These are phyloP conservation scores for Bolboschoenus planiculmis DNA, from an alignment of 176 grass and related monocot genomes.

Conservation along the genomic window DNA sequence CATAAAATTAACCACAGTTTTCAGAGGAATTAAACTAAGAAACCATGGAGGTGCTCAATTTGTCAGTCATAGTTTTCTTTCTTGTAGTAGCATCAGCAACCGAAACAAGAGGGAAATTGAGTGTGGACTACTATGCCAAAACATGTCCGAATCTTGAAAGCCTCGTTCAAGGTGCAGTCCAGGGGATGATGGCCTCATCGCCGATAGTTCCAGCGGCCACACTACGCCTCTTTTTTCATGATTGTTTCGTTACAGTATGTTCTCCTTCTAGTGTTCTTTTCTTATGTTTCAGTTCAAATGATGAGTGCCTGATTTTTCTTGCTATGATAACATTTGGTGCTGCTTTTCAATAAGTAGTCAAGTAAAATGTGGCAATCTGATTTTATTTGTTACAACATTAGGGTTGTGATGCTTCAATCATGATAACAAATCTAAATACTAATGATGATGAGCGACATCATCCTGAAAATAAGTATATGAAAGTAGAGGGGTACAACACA, in stretches of 20 bases:
- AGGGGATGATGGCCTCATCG: conserved; percentile 26
- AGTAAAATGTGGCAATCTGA: too few species aligned
- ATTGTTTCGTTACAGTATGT: conserved; percentile 35
- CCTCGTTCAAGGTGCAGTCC: conserved; percentile 35
- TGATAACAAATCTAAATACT: conserved; percentile 26
- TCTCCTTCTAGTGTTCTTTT: too few species aligned
- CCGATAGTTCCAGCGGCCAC: conserved; percentile 31
- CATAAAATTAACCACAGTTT: not conserved
- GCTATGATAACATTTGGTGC: too few species aligned
- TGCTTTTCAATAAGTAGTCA: not conserved
- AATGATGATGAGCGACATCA: conserved; percentile 48
- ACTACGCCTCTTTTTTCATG: conserved; percentile 55
- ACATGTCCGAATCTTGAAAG: conserved; percentile 46
- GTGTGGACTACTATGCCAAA: conserved; percentile 30
- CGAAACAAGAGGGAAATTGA: not conserved
- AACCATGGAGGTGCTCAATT: not conserved
- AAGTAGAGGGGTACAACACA: conserved; percentile 47
- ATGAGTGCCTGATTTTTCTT: not conserved
- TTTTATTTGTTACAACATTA: not conserved
- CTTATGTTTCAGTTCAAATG: too few species aligned
- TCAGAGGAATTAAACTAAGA: too few species aligned
- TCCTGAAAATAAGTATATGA: conserved; percentile 41
- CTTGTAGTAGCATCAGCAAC: not conserved
- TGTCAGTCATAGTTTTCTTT: conserved; percentile 3
- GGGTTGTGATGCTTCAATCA: conserved; percentile 62